Evolutionary conservation across 192 early-diverging fungal genomes (phyloP), one percentile per base, ranked within the genome.

Genomic region (Coemansia sp.): DNA sequence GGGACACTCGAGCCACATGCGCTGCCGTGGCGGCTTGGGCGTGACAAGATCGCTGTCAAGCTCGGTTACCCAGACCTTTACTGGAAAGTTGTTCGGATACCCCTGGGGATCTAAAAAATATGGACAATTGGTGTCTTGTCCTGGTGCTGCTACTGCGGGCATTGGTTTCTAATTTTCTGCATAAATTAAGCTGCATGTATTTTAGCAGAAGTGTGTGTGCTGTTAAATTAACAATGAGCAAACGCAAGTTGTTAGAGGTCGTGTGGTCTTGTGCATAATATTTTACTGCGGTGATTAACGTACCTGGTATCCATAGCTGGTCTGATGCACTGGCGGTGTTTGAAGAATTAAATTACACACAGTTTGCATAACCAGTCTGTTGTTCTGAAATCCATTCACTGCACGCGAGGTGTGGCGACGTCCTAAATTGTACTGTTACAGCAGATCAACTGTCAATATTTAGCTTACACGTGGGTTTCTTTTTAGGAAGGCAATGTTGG

Each of bases 21-120:
- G 59, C 60, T 73, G 71, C 21, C 23, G 31, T 20, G 71, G 59
- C 59, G 65, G 71, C 1, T 31, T 61, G 0, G 71, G 65, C 51
- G 54, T 58, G n/a, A 42, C 31, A 23, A 25, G 54, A 60, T 73
- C 71, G 51, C 54, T 46, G 59, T 66, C 64, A 46, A 73, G 54
- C 46, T 61, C 60, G 19, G 51, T 66, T 24, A 60, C 60, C 71
- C 71, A 73, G 64, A 73, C 67, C 36, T 63, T 60, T n/a, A 54
- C 71, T 17, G 71, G 71, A 54, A 73, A 67, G n/a, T 29, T 61
- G 31, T 58, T 42, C 0, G 71, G 71, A 29, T 63, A 73, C 2
- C 71, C 71, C 33, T 73, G 71, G n/a, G 71, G 71, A 54, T 73
- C 71, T 22, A 73, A 60, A 17, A 66, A 22, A 39, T 60, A 73